These are phyloP conservation scores for Talaromyces sp. DNA, from an alignment of 2,329 filamentous ascomycete genomes.

Conservation along the genomic window DNA sequence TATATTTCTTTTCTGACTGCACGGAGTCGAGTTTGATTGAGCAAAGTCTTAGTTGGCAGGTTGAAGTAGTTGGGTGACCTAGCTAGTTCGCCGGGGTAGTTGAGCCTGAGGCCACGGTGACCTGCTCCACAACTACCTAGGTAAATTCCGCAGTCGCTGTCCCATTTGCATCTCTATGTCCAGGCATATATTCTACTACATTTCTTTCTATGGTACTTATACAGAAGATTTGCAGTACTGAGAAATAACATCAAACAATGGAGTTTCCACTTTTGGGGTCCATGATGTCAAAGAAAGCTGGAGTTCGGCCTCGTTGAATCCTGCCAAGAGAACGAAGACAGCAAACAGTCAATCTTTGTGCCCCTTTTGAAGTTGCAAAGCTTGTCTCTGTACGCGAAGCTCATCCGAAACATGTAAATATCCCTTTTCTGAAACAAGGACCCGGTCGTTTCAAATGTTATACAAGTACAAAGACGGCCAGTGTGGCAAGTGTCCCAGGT, in stretches of 20 bases:
- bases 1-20: background rate
- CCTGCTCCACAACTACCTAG: background rate
- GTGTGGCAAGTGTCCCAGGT: background rate
- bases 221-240: background rate
- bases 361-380: background rate
- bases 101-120: background rate
- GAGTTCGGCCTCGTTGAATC: background rate
- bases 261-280: background rate
- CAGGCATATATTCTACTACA: background rate
- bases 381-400: background rate
- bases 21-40: background rate
- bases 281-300: background rate
- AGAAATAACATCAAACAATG: background rate
- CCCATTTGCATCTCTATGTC: too few relatives aligned
- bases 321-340: background rate
- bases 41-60: background rate
- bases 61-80: too few relatives aligned
- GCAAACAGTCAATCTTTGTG: background rate
- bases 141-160: too few relatives aligned
- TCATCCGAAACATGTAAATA: background rate
- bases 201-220: background rate
- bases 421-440: background rate
- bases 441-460: background rate
- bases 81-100: background rate
- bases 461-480: slow-evolving; percentile 2